Percentiles rank a stretch among this genome's conserved stretches.
phyloP scores from a whole-genome alignment of 768 basidiomycete genomes.

The Scleroderma bovista region DNA sequence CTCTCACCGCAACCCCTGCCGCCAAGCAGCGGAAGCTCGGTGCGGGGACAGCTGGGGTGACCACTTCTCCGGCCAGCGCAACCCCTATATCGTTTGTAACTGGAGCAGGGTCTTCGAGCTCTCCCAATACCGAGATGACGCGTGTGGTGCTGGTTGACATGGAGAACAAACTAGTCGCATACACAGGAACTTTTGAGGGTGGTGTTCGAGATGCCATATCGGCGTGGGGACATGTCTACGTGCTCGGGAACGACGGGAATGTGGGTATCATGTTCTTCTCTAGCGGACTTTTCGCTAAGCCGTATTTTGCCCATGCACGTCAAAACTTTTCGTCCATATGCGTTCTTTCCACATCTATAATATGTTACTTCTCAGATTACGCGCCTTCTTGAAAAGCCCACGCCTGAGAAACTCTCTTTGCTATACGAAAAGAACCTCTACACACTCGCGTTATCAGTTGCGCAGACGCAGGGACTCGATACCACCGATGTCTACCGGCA shows the following conservation, averaged over 20 bases:
- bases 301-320: not conserved
- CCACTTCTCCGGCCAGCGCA: slow-evolving; percentile 1
- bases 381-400: slow-evolving; percentile 73
- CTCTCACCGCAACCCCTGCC: slow-evolving; percentile 50
- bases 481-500: slow-evolving; percentile 86
- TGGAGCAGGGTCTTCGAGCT: slow-evolving; percentile 8
- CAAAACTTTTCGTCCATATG: not conserved
- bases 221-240: slow-evolving; percentile 75
- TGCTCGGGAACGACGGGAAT: slow-evolving; percentile 73
- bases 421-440: slow-evolving; percentile 79
- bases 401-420: slow-evolving; percentile 79
- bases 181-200: slow-evolving; percentile 72
- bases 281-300: not conserved
- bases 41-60: slow-evolving; percentile 7
- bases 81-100: not conserved
- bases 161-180: slow-evolving; percentile 87
- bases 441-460: slow-evolving; percentile 75
- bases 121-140: slow-evolving; percentile 60
- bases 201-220: slow-evolving; percentile 82
- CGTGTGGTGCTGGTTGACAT: slow-evolving; percentile 86
- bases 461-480: slow-evolving; percentile 72
- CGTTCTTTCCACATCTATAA: not conserved
- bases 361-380: slow-evolving; percentile 39
- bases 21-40: slow-evolving; percentile 21
- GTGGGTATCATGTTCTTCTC: slow-evolving; percentile 35